A percentile compares a stretch with the other conserved stretches of the same genome.
phyloP scores from a whole-genome alignment of 2,329 filamentous ascomycete genomes.

The Macrophomina tecta region DNA sequence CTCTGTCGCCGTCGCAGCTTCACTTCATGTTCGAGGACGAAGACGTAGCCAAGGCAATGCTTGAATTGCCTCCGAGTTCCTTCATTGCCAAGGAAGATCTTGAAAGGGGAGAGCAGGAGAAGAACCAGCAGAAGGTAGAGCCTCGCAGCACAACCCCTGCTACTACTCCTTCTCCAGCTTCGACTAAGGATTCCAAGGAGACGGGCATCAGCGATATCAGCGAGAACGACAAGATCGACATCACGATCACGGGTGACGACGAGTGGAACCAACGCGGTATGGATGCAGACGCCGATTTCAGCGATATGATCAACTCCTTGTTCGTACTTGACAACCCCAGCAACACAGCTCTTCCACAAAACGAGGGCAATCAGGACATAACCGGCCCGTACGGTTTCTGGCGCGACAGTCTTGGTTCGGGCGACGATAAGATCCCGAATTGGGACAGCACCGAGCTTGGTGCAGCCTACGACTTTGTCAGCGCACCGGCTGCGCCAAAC shows the following conservation, averaged over 20 bases:
- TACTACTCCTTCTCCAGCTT: slow-evolving; percentile 39
- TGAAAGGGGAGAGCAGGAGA: slow-evolving; percentile 33
- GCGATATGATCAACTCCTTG: slow-evolving; percentile 17
- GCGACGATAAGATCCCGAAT: slow-evolving; percentile 18
- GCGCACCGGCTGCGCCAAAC: slow-evolving; percentile 16
- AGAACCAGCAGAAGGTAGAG: slow-evolving; percentile 27
- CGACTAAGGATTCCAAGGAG: slow-evolving; percentile 44
- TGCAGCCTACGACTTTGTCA: slow-evolving; percentile 23
- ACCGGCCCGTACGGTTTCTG: slow-evolving; percentile 2
- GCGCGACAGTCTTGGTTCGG: slow-evolving; percentile 16
- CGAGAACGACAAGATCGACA: slow-evolving; percentile 49
- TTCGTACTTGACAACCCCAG: slow-evolving; percentile 25
- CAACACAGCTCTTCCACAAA: slow-evolving; percentile 19
- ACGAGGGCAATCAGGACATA: slow-evolving; percentile 19
- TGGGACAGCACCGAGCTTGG: slow-evolving; percentile 13
- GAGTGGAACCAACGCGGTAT: slow-evolving; percentile 13
- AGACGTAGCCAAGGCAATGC: slow-evolving; percentile 15
- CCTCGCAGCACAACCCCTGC: slow-evolving; percentile 31
- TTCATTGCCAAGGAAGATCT: slow-evolving; percentile 26
- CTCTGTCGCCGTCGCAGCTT: slow-evolving; percentile 14
- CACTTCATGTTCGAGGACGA: slow-evolving; percentile 27
- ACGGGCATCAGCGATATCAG: slow-evolving; percentile 51
- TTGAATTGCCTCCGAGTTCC: slow-evolving; percentile 23
- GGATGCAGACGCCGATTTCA: slow-evolving; percentile 20
- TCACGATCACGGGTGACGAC: slow-evolving; percentile 38